Base-by-base conservation (phyloP, 2,329 filamentous ascomycete genomes). In the Aspergillus sp. region DNA sequence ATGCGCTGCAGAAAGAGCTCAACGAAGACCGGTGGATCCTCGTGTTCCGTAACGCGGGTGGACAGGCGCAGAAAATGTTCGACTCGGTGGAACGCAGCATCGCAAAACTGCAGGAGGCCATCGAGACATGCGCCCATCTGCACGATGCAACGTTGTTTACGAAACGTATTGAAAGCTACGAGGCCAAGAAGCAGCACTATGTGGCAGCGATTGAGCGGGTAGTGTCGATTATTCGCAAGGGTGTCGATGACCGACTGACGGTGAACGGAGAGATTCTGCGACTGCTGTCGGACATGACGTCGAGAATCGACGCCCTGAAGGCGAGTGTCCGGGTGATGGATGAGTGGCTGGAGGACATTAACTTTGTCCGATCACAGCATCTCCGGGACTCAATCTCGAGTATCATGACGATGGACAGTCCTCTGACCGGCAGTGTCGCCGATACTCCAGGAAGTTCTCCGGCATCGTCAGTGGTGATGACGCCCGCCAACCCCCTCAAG, bases 1-100 rank as follows among this genome's bases (percentile, higher is more conserved):
- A 98, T 71, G 90, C 90, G 1, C 77, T 99, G 50, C 86, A 93
- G 64, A 90, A 92, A 73, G 95, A 99, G 74, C 82, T 99, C 3
- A 92, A 92, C 27, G 95, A 99, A 74, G 95, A 99, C 72, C 88
- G 92, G 59, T 99, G 95, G 95, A 88, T 99, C 47, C 84, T 96
- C 56, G 93, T 98, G 38, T 99, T 99, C 80, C 87, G 94, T 59
- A 94, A 95, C 65, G 95, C 95, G 15, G 93, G 92, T 13, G 85
- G 90, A 59, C 92, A 97, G 76, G 94, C 95, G 4, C 87, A 95
- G 67, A 96, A 96, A 80, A 96, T 99, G 92, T 94, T 92, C 72
- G 92, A 96, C 67, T 97, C 93, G 3, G 91, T 98, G 21, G 91
- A 96, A 72, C 86, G 94, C 64, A 96, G 92, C 72, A 86, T 96